Evolutionary conservation across 2,329 filamentous ascomycete species (phyloP), one percentile per base, ranked within the genome.

Genomic region (Colletotrichum sp.): DNA sequence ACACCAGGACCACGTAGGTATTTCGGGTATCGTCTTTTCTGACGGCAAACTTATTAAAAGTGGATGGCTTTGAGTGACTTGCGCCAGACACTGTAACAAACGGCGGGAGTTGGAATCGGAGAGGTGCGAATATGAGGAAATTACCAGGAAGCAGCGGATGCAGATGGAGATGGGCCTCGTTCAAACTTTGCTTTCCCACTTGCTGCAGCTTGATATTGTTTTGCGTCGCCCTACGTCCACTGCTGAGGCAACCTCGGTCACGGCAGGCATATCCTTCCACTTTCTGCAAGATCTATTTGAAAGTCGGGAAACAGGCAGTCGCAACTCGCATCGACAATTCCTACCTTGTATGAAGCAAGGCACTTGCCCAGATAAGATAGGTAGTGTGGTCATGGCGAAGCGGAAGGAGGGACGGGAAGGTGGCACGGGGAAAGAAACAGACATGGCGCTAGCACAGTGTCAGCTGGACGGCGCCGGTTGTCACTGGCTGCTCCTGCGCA

Each of bases 351-450:
- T 13, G 44, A 18, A 48, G n/a, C 9, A 48, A 48, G n/a, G 44
- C 44, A 22, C 44, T 48, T 48, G n/a, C 44, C 44, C 18, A 48
- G 39, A 18, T 48, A 48, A 48, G 44, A n/a, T 44, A 44, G 18
- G 18, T 48, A 12, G 10, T 4, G n/a, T 22, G 44, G 44, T 48
- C 44, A 48, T 48, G 44, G 44, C 44, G 44, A 48, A 22, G 44
- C 44, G 30, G 44, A 72, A 52, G 60, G 73, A 75, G 70, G 73
- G 73, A 68, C 73, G 73, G 73, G 73, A 75, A 57, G 63, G 39
- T 39, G 69, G 72, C 72, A 66, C 55, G 55, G 62, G 68, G 55
- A 52, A 48, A 22, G 24, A 44, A 57, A 48, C 64, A 60, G 70
- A 59, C 59, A 59, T 57, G 36, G 34, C 67, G 72, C 72, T 72